Conservation (phyloP, 2,329 filamentous ascomycete genomes). For the Neopestalotiopsis clavispora region DNA sequence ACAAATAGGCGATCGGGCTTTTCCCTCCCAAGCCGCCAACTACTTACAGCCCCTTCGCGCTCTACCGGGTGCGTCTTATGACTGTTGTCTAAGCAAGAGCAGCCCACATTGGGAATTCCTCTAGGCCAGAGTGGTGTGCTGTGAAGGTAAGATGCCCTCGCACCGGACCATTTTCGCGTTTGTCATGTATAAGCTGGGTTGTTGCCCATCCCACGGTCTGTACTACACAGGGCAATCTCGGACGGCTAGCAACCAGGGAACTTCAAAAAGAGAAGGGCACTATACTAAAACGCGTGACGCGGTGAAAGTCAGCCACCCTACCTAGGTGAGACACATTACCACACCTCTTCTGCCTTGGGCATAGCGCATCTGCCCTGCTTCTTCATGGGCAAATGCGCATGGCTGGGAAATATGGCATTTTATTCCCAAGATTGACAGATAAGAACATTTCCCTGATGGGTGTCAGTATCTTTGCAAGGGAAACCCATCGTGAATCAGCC, state of each 20-base stretch:
- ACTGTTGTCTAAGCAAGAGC: constrained; percentile 24
- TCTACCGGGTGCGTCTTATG: constrained; percentile 35
- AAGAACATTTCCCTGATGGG: constrained; percentile 8
- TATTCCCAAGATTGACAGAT: constrained; percentile 11
- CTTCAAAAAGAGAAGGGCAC: constrained; percentile 28
- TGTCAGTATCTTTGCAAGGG: background rate
- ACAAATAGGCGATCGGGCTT: constrained; percentile 1
- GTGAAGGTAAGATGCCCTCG: constrained; percentile 29
- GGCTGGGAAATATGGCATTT: constrained; percentile 26
- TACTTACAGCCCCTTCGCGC: constrained; percentile 17
- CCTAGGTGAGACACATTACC: constrained; percentile 39
- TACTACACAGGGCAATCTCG: constrained; percentile 28
- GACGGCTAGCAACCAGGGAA: constrained; percentile 24
- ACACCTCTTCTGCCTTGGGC: constrained; percentile 27
- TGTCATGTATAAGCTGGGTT: constrained; percentile 18
- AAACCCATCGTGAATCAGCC: constrained; percentile 11
- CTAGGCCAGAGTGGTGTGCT: constrained; percentile 30
- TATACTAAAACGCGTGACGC: constrained; percentile 35
- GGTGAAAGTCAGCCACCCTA: constrained; percentile 37
- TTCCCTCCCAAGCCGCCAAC: background rate
- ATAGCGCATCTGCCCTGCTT: background rate
- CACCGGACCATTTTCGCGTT: constrained; percentile 28
- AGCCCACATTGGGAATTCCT: constrained; percentile 20
- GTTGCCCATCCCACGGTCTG: constrained; percentile 9
- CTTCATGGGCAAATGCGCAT: constrained; percentile 22